phyloP scores from a whole-genome alignment of 371 early-diverging fungal genomes.

The Rhizopus delemar region DNA sequence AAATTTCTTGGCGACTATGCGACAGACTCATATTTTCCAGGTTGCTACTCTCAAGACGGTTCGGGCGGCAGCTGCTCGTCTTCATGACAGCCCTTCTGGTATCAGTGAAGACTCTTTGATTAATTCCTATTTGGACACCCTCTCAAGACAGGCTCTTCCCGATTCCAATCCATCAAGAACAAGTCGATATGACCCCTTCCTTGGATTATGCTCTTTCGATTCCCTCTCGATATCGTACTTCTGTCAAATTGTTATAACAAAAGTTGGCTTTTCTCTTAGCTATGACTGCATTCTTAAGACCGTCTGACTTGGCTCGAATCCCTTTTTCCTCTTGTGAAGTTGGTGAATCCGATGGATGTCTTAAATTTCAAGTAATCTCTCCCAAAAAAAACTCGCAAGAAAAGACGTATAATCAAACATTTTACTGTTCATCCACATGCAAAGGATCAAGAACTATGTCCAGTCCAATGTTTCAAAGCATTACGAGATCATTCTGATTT shows the following conservation, averaged over 20 bases:
- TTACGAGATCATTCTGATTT: neutral
- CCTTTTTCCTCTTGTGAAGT: neutral
- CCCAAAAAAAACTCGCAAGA: neutral
- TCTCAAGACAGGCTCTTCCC: too few species aligned
- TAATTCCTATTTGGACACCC: too few species aligned
- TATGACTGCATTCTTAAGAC: neutral
- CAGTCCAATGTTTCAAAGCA: neutral
- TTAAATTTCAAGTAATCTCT: neutral
- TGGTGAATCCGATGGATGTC: too few species aligned
- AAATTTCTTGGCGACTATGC: constrained; percentile 8
- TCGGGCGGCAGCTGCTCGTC: too few species aligned
- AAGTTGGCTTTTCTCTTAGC: neutral
- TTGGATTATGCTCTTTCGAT: too few species aligned
- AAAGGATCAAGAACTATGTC: neutral
- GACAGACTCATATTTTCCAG: too few species aligned
- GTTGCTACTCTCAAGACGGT: too few species aligned
- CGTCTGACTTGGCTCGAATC: constrained; percentile 3
- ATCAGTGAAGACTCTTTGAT: too few species aligned
- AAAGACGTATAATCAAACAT: constrained; percentile 8
- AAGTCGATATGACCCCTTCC: too few species aligned
- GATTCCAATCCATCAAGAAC: too few species aligned
- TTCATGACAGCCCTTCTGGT: too few species aligned
- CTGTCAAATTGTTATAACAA: neutral
- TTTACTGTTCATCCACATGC: neutral
- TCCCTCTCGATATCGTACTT: too few species aligned